Evolutionary conservation across 345 rosid genomes (phyloP).

Genomic region (Euphorbia tirucalli): DNA sequence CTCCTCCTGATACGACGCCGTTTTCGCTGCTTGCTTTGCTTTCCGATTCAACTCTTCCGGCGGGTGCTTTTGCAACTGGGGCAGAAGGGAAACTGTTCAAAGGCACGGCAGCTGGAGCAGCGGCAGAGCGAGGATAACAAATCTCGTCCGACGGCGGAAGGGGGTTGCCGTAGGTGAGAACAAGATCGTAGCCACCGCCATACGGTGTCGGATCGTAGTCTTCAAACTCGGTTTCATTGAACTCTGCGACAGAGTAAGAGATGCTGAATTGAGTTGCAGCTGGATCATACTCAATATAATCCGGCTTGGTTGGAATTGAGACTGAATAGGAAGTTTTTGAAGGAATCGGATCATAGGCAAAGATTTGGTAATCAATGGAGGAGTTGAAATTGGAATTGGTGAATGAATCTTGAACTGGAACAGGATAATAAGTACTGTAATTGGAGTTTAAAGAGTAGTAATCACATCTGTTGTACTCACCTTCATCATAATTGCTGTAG

Average conservation of each 20-base stretch:
- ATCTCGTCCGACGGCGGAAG: conserved; percentile 51
- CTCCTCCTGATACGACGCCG: neutral
- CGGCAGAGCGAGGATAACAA: conserved; percentile 54
- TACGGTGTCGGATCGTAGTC: conserved; percentile 82
- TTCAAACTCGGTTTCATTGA: conserved; percentile 44
- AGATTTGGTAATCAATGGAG: conserved; percentile 5
- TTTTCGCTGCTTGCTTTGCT: conserved; percentile 1
- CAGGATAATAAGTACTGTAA: conserved; percentile 6
- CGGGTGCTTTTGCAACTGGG: conserved; percentile 23
- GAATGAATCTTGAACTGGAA: conserved; percentile 9
- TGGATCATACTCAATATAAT: conserved; percentile 31
- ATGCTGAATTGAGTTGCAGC: conserved; percentile 34
- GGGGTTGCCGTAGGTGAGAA: conserved; percentile 61
- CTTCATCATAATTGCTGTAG: conserved; percentile 15
- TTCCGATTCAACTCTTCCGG: conserved; percentile 5
- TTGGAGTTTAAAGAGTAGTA: conserved; percentile 13
- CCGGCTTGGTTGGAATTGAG: conserved; percentile 38
- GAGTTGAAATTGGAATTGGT: conserved; percentile 11
- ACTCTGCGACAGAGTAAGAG: conserved; percentile 43
- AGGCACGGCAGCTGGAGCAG: conserved; percentile 11
- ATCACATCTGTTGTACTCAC: conserved; percentile 3
- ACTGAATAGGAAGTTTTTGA: conserved; percentile 43
- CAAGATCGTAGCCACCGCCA: conserved; percentile 62
- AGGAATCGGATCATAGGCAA: conserved; percentile 11
- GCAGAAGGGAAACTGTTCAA: conserved; percentile 31